Conservation (phyloP, 176 grass and related monocot species). For the Leersia perrieri region DNA sequence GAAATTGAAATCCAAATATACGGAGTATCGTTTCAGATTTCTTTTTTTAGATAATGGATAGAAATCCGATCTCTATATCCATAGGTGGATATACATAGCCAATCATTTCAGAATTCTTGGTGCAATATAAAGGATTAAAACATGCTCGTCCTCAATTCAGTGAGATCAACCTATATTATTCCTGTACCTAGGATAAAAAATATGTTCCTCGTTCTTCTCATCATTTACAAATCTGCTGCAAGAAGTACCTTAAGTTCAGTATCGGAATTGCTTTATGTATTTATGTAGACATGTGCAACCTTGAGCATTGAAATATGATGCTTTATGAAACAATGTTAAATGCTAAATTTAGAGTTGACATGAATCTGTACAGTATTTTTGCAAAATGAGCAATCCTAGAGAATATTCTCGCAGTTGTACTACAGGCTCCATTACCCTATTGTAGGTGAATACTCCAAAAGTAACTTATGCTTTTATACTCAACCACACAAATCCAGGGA, state of each 20-base stretch:
- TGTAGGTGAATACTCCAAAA: conserved; percentile 5
- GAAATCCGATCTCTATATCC: no score
- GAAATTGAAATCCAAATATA: background rate
- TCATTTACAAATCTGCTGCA: background rate
- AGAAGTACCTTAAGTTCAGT: background rate
- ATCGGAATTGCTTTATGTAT: background rate
- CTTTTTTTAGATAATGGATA: no score
- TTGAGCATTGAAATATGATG: background rate
- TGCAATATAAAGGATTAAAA: conserved; percentile 2
- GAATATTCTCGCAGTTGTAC: conserved; percentile 22
- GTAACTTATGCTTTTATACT: conserved; percentile 28
- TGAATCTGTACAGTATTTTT: conserved; percentile 23
- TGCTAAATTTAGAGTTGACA: conserved; percentile 1
- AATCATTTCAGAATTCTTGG: background rate
- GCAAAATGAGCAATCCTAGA: background rate
- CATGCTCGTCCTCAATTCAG: background rate
- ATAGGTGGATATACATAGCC: no score
- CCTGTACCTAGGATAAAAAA: background rate
- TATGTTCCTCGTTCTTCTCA: background rate
- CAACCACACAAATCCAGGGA: conserved; percentile 38
- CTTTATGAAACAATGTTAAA: background rate
- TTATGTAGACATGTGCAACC: background rate
- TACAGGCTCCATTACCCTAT: background rate
- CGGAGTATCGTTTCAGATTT: background rate
- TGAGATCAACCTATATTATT: background rate